These are phyloP conservation scores for Colletotrichum nymphaeae DNA, from an alignment of 2,329 filamentous ascomycete species.

Conservation along the genomic window DNA sequence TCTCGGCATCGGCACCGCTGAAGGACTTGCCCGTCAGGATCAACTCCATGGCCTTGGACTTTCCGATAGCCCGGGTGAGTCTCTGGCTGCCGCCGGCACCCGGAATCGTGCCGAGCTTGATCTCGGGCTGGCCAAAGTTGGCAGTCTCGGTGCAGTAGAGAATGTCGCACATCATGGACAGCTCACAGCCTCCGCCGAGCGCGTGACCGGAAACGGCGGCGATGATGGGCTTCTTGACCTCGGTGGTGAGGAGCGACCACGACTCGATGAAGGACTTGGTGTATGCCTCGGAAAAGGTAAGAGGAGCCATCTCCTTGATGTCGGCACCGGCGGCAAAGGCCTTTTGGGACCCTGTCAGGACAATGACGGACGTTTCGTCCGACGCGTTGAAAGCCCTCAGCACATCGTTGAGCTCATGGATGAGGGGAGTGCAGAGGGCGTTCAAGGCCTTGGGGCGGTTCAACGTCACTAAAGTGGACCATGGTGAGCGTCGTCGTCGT, in stretches of 20 bases:
- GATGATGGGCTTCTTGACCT: slow-evolving; percentile 93
- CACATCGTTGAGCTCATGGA: slow-evolving; percentile 87
- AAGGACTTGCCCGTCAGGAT: slow-evolving; percentile 90
- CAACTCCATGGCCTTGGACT: slow-evolving; percentile 90
- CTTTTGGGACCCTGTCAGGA: slow-evolving; percentile 89
- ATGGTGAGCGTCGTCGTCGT: slow-evolving; percentile 16
- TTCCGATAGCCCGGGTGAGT: slow-evolving; percentile 84
- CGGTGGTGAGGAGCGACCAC: slow-evolving; percentile 88
- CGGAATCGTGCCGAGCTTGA: slow-evolving; percentile 93
- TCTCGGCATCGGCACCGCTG: slow-evolving; percentile 83
- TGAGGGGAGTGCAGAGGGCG: slow-evolving; percentile 90
- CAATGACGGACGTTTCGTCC: slow-evolving; percentile 77
- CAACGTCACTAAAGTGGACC: slow-evolving; percentile 76
- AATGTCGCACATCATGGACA: slow-evolving; percentile 97
- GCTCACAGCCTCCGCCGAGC: slow-evolving; percentile 93
- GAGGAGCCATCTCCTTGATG: slow-evolving; percentile 98
- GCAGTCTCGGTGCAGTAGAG: slow-evolving; percentile 88
- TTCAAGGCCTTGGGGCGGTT: slow-evolving; percentile 97
- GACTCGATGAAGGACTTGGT: slow-evolving; percentile 92
- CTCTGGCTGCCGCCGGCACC: slow-evolving; percentile 93
- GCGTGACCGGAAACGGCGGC: slow-evolving; percentile 95
- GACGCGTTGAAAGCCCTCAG: slow-evolving; percentile 77
- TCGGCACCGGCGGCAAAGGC: slow-evolving; percentile 97
- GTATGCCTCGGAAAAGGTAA: slow-evolving; percentile 91
- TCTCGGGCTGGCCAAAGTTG: slow-evolving; percentile 96